Percentiles rank a stretch among this genome's conserved stretches.
Evolutionary conservation across 441 rosid species (phyloP).

Genomic region (Eruca vesicaria): DNA sequence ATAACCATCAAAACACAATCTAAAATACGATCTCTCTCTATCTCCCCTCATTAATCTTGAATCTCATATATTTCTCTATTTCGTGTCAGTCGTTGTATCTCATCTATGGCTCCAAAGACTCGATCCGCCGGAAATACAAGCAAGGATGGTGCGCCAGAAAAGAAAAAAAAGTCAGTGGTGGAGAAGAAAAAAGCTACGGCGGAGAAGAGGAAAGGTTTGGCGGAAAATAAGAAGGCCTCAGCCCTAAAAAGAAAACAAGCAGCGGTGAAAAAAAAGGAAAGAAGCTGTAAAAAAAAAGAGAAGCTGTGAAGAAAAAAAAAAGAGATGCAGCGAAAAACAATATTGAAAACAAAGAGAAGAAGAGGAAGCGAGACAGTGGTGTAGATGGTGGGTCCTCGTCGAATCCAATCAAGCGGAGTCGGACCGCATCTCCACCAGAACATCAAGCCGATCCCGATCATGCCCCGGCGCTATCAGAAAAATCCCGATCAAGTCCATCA

Average conservation of each 20-base stretch:
- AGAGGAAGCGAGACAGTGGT: neutral
- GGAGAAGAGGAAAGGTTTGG: too few species aligned
- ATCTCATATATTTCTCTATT: neutral
- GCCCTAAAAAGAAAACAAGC: too few species aligned
- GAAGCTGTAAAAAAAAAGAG: neutral
- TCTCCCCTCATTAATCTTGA: neutral
- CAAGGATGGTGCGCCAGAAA: neutral
- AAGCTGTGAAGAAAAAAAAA: too few species aligned
- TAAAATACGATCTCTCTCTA: neutral
- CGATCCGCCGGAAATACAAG: neutral
- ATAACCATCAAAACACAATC: neutral
- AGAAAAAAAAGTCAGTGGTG: neutral
- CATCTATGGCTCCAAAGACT: neutral
- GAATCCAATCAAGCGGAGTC: neutral
- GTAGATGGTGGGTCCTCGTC: neutral
- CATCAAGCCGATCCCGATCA: neutral
- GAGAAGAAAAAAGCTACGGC: neutral
- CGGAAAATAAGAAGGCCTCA: too few species aligned
- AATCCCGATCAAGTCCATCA: neutral
- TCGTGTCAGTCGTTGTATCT: neutral
- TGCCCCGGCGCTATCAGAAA: neutral
- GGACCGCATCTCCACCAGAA: neutral
- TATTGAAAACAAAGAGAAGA: neutral
- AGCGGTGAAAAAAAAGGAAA: neutral
- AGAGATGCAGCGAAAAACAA: neutral